These are phyloP conservation scores for Sanghuangporus weigelae DNA, from an alignment of 1,284 basidiomycete genomes.

Conservation along the genomic window DNA sequence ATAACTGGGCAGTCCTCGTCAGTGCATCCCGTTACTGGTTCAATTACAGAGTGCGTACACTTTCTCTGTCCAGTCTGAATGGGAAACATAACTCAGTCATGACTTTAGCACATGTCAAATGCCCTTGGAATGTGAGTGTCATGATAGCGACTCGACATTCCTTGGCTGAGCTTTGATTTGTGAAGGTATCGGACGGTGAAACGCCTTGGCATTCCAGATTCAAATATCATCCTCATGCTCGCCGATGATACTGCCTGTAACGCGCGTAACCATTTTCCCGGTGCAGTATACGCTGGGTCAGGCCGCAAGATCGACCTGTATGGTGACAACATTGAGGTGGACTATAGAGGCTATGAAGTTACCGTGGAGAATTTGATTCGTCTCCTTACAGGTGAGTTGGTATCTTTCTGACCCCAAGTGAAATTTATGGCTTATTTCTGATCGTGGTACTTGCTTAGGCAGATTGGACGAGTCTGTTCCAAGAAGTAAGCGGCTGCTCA, in stretches of 20 bases:
- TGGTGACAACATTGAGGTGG: constrained; percentile 95
- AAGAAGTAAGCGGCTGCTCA: constrained; percentile 85
- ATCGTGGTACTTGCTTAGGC: no score
- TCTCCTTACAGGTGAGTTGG: constrained; percentile 71
- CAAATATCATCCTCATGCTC: constrained; percentile 98
- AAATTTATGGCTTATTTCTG: no score
- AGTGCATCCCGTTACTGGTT: constrained; percentile 97
- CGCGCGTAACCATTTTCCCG: constrained; percentile 87
- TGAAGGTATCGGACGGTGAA: constrained; percentile 95
- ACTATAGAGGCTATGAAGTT: constrained; percentile 97
- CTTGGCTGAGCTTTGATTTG: neutral
- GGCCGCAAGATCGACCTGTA: constrained; percentile 85
- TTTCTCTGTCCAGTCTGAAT: neutral
- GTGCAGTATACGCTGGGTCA: constrained; percentile 83
- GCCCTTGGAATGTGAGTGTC: neutral
- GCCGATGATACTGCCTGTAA: constrained; percentile 97
- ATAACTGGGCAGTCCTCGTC: constrained; percentile 98
- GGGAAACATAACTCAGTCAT: neutral
- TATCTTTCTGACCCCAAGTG: neutral
- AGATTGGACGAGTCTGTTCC: constrained; percentile 76
- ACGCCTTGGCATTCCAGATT: constrained; percentile 95
- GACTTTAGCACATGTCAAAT: constrained; percentile 8
- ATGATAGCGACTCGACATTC: neutral
- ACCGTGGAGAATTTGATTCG: constrained; percentile 95
- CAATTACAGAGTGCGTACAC: constrained; percentile 84